Base-by-base conservation (phyloP, 2,329 filamentous ascomycete genomes). In the Niveomyces coronatus region DNA sequence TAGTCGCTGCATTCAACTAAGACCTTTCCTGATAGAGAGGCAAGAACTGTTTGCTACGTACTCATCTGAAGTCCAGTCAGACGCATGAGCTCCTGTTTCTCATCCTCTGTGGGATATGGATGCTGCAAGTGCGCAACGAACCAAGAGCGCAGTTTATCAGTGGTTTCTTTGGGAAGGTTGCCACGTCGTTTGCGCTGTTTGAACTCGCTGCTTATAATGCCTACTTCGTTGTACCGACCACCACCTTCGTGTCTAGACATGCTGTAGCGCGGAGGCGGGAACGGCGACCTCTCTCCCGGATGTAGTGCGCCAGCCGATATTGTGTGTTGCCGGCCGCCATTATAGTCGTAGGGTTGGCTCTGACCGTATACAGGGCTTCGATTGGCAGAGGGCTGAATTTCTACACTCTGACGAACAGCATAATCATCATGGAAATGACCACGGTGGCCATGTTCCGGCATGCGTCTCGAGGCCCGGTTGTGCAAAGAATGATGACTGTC, bases 161-260 rank as follows among this genome's bases (percentile, higher is more conserved):
- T 94, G 0, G 85, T 85, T 39, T 87, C 82, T 54, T 93, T 93
- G n/a, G 87, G 87, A 3, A 94, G 67, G 52, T 94, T 94, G 2
- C 87, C 87, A 27, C 87, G 72, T 37, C 86, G 70, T 55, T 76
- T 79, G 22, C 74, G 63, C 47, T 68, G 68, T 54, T 71, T 74
- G 42, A 53, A 61, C 40, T 73, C 70, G 3, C 54, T 60, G 14
- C 53, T 55, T 38, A 60, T 47, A 7, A 52, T 46, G 16, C 61
- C 56, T 35, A 63, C 54, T 4, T 68, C 62, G 13, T 56, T 56
- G 16, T 61, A 61, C 10, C 62, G 60, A 46, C 62, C 56, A 43
- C 62, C 63, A 13, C n/a, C n/a, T n/a, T 58, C 61, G 37, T 63
- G 65, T 15, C 58, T 59, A 2, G 56, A 51, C 26, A 39, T 18